Percentiles rank a stretch among this genome's conserved stretches.
These are phyloP conservation scores for Calonectria honghensis DNA, from an alignment of 2,329 filamentous ascomycete genomes.

Conservation along the genomic window DNA sequence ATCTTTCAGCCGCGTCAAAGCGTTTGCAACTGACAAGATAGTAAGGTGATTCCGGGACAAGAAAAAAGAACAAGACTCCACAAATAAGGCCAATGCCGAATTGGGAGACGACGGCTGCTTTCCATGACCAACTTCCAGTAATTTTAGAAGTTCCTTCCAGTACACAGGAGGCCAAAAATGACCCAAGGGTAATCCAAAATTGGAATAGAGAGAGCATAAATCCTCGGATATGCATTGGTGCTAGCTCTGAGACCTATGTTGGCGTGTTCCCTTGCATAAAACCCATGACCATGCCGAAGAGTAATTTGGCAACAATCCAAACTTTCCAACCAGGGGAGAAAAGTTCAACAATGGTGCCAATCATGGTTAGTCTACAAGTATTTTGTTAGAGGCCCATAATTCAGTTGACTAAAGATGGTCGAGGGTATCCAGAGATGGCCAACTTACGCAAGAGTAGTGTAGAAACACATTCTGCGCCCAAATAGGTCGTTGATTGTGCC, in stretches of 20 bases:
- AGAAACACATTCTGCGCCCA: not conserved
- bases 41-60: slow-evolving; percentile 5
- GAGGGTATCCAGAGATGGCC: not conserved
- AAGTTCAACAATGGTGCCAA: slow-evolving; percentile 1
- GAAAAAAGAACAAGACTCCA: not conserved
- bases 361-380: not conserved
- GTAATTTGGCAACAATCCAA: slow-evolving; percentile 1
- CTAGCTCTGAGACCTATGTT: not conserved
- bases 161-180: not conserved
- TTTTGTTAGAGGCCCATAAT: not conserved
- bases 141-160: slow-evolving; percentile 5
- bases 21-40: not conserved
- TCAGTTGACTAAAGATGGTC: not conserved
- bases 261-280: slow-evolving; percentile 13
- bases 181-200: slow-evolving; percentile 2
- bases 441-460: not conserved
- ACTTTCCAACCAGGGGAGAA: not conserved
- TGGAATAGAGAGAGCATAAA: slow-evolving; percentile 7
- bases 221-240: not conserved
- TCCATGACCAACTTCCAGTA: not conserved
- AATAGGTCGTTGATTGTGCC: not conserved
- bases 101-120: not conserved
- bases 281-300: slow-evolving; percentile 18
- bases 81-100: not conserved
- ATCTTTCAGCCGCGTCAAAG: not conserved